Evolutionary conservation across 805 yeast genomes (phyloP).

Genomic region (Candida palmyrensis): DNA sequence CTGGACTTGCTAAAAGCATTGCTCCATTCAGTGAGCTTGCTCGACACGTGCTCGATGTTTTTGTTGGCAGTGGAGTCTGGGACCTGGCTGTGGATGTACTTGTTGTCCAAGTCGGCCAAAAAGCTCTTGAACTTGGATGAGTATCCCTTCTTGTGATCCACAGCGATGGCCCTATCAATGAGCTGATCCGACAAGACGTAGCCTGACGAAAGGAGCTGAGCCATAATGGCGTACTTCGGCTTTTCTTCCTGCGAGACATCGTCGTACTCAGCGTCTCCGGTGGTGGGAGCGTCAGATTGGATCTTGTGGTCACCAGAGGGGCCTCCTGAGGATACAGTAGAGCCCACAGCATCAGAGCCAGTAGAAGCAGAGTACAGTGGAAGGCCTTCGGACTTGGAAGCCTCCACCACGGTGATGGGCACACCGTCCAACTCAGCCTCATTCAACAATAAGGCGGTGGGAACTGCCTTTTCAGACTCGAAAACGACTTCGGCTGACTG

Average conservation of each 20-base stretch:
- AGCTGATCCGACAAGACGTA: constrained; percentile 60
- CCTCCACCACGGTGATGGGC: constrained; percentile 43
- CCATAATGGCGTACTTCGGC: constrained; percentile 71
- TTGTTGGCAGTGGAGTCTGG: constrained; percentile 39
- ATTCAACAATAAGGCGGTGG: constrained; percentile 64
- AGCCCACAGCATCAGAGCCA: constrained; percentile 9
- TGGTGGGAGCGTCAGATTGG: constrained; percentile 12
- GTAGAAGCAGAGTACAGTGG: constrained; percentile 13
- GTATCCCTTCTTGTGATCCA: constrained; percentile 63
- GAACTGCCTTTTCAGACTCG: constrained; percentile 53
- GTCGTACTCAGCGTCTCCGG: constrained; percentile 29
- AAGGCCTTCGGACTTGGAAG: constrained; percentile 9
- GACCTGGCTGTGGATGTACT: constrained; percentile 53
- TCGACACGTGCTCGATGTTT: constrained; percentile 32
- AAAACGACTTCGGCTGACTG: constrained; percentile 48
- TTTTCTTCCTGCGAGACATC: constrained; percentile 71
- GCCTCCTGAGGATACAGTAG: constrained; percentile 7
- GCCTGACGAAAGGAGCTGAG: constrained; percentile 73
- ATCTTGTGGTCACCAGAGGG: constrained; percentile 15
- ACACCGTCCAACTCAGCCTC: constrained; percentile 69
- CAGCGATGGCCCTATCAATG: constrained; percentile 53
- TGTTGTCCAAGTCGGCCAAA: constrained; percentile 48
- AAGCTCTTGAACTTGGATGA: constrained; percentile 53
- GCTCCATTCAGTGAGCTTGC: constrained; percentile 35
- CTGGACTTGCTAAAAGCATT: constrained; percentile 26